Evolutionary conservation across 441 rosid genomes (phyloP).

Genomic region (Corymbia calophylla): DNA sequence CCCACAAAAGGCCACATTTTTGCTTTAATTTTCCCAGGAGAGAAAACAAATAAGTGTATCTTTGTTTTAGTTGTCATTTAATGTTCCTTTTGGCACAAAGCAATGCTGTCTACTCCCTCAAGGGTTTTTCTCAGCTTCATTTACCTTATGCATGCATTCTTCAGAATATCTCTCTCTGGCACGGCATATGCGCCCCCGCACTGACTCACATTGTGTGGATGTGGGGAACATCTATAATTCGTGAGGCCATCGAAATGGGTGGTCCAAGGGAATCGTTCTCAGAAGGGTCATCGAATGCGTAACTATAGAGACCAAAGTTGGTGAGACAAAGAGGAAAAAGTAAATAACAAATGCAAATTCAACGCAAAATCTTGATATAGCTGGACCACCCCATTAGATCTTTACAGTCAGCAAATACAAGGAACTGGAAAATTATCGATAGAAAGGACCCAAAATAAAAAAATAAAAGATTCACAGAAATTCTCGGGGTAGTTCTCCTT

Average conservation of each 20-base stretch:
- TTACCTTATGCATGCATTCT: neutral
- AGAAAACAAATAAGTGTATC: neutral
- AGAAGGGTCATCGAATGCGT: neutral
- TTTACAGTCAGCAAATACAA: constrained; percentile 8
- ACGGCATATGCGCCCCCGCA: neutral
- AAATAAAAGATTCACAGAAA: neutral
- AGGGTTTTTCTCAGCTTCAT: neutral
- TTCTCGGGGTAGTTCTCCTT: constrained; percentile 2
- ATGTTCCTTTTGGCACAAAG: neutral
- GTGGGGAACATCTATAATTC: neutral
- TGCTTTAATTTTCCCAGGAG: neutral
- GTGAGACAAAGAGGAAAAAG: neutral
- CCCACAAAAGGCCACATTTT: neutral
- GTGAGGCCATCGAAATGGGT: neutral
- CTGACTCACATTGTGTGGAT: neutral
- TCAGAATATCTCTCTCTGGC: neutral
- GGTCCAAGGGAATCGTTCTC: neutral
- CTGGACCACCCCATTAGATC: constrained; percentile 13
- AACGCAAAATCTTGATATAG: neutral
- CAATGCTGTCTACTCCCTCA: neutral
- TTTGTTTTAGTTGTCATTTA: neutral
- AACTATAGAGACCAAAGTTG: neutral
- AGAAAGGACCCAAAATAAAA: neutral
- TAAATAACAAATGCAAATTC: neutral
- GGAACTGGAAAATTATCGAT: neutral